Conservation (phyloP, 345 rosid species). For the Eucalyptus sp. region DNA sequence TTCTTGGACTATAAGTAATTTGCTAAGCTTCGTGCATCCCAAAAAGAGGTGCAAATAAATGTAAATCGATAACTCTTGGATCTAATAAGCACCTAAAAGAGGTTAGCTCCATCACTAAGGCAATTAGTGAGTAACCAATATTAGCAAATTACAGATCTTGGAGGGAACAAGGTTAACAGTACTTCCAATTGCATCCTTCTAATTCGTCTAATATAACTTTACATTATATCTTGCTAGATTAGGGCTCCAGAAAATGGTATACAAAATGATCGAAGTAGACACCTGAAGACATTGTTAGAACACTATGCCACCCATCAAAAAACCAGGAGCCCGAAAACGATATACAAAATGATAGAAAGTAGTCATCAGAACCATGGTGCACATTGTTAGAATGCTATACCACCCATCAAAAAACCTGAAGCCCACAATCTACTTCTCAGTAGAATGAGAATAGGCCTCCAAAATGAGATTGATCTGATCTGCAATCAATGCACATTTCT, state of each 20-base stretch:
- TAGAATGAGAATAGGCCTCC: neutral
- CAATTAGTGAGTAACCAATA: neutral
- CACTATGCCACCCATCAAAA: neutral
- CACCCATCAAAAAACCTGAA: neutral
- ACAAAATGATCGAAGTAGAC: neutral
- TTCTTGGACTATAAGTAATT: too few relatives aligned
- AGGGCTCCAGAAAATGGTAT: neutral
- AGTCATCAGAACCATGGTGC: too few relatives aligned
- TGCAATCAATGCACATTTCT: neutral
- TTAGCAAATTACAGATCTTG: neutral
- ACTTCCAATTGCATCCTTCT: neutral
- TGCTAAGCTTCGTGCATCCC: neutral
- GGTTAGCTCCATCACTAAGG: neutral
- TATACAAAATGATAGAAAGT: too few relatives aligned
- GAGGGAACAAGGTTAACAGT: too few relatives aligned
- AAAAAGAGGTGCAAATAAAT: neutral
- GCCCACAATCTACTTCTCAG: neutral
- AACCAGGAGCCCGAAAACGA: neutral
- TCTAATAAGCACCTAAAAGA: neutral
- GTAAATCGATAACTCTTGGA: neutral
- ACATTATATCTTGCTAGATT: neutral
- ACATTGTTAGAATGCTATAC: too few relatives aligned
- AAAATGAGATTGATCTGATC: neutral
- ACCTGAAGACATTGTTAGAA: neutral
- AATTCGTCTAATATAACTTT: neutral